Base-by-base conservation (phyloP, 208 protist genomes). In the Angomonas deanei region DNA sequence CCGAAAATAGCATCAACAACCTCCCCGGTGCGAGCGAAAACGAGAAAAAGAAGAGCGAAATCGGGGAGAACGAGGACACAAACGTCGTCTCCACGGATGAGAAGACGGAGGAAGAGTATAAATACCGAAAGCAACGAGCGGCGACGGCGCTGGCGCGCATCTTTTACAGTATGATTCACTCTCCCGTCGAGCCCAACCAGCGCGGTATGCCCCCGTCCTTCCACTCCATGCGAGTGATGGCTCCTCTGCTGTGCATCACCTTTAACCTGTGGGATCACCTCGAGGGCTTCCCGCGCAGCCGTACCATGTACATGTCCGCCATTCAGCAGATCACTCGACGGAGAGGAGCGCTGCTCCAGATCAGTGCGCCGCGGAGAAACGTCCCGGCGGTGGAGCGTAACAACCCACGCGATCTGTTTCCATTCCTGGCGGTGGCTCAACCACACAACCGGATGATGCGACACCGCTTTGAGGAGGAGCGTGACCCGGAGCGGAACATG, bases 271-370 rank as follows among this genome's bases (percentile, higher is more conserved):
- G 31, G 55, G 32, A 33, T 1, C 19, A 48, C n/a, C 55, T 60
- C 17, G 55, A 60, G 8, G 55, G 55, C n/a, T 60, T 60, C 31
- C 19, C 26, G 21, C 38, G 28, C 28, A 60, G 55, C 55, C 55
- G 19, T 24, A 32, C 21, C 11, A 17, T 60, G 19, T 60, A 48
- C 33, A 26, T n/a, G 31, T 19, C 13, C 33, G 55, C 55, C 2
- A 33, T 60, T 11, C 23, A 33, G 24, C 31, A 46, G 21, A 39
- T 60, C 31, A 23, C 3, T 50, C 17, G 23, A n/a, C 15, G 23
- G n/a, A n/a, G n/a, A n/a, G n/a, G n/a, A n/a, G n/a, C n/a, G n/a
- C n/a, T n/a, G n/a, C n/a, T n/a, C n/a, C n/a, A n/a, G n/a, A n/a
- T n/a, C n/a, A n/a, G n/a, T n/a, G n/a, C n/a, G n/a, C n/a, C n/a